Evolutionary conservation across 768 basidiomycete species (phyloP).

Genomic region (Mycena galericulata): DNA sequence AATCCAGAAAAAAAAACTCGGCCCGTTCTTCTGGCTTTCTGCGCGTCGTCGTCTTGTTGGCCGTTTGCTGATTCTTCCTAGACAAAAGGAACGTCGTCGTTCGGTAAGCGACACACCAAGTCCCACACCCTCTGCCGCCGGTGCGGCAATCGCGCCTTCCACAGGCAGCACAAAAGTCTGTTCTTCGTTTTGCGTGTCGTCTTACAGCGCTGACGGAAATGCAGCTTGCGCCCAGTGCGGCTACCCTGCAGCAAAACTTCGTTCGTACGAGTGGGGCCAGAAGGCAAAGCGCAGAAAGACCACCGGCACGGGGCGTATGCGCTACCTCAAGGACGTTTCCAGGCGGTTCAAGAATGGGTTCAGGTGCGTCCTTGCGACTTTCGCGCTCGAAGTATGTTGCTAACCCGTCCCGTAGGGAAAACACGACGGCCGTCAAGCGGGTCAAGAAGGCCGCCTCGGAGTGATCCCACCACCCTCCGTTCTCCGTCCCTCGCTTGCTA

Average conservation of each 20-base stretch:
- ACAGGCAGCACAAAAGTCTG: constrained; percentile 98
- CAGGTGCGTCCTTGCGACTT: constrained; percentile 64
- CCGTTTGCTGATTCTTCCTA: background rate
- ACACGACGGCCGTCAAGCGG: constrained; percentile 91
- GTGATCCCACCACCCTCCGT: constrained; percentile 12
- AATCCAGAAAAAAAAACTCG: no score
- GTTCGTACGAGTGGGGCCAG: constrained; percentile 97
- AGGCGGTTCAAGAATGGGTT: constrained; percentile 99
- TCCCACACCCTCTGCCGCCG: constrained; percentile 97
- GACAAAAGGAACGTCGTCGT: constrained; percentile 91
- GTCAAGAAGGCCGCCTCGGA: constrained; percentile 63
- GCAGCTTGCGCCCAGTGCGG: constrained; percentile 96
- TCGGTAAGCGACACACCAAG: constrained; percentile 98
- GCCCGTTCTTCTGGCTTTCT: background rate
- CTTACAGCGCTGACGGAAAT: constrained; percentile 13
- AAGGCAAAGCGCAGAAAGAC: constrained; percentile 99
- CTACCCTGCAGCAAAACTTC: constrained; percentile 94
- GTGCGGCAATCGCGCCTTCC: constrained; percentile 95
- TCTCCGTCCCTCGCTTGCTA: constrained; percentile 4
- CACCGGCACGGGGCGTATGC: constrained; percentile 97
- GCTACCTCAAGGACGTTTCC: constrained; percentile 90
- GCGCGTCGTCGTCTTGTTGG: no score
- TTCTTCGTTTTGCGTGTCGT: constrained; percentile 14
- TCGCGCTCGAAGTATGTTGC: background rate
- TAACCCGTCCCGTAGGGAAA: constrained; percentile 69